Evolutionary conservation across 2,329 filamentous ascomycete genomes (phyloP).

Genomic region (Verticillium nubilum): DNA sequence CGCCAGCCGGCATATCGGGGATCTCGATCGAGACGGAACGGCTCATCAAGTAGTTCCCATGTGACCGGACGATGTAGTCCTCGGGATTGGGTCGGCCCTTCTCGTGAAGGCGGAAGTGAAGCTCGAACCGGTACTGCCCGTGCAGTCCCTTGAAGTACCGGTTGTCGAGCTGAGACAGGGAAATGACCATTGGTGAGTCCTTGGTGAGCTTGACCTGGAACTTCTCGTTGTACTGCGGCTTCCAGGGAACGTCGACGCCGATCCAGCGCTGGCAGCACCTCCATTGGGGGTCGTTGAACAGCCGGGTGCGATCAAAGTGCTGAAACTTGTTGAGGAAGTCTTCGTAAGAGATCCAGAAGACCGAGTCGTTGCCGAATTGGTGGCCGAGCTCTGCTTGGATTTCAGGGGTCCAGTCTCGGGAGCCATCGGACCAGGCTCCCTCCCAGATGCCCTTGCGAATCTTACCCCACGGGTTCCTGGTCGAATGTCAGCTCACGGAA

Average conservation of each 20-base stretch:
- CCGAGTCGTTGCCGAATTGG: conserved; percentile 55
- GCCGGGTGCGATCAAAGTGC: conserved; percentile 55
- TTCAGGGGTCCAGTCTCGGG: conserved; percentile 56
- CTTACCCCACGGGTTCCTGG: conserved; percentile 54
- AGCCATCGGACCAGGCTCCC: conserved; percentile 54
- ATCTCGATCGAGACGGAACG: conserved; percentile 56
- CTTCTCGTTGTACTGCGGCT: conserved; percentile 54
- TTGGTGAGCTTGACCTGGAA: conserved; percentile 53
- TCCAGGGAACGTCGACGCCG: conserved; percentile 57
- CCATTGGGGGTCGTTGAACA: conserved; percentile 56
- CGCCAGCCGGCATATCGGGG: conserved; percentile 46
- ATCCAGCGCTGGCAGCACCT: conserved; percentile 55
- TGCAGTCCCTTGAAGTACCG: conserved; percentile 57
- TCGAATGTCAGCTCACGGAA: conserved; percentile 15
- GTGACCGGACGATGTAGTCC: conserved; percentile 55
- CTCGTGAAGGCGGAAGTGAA: conserved; percentile 47
- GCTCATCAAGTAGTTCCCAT: conserved; percentile 53
- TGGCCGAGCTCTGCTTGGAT: conserved; percentile 52
- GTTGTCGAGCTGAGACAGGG: conserved; percentile 56
- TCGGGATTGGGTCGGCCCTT: conserved; percentile 44
- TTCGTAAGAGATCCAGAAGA: conserved; percentile 60
- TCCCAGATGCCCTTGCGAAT: conserved; percentile 54
- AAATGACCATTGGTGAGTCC: conserved; percentile 52
- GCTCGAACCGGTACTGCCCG: conserved; percentile 50
- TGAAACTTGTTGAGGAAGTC: conserved; percentile 59